Percentiles rank a stretch among this genome's conserved stretches.
phyloP scores from a whole-genome alignment of 352 stramenopile genomes.

The Blastocystis sp. region DNA sequence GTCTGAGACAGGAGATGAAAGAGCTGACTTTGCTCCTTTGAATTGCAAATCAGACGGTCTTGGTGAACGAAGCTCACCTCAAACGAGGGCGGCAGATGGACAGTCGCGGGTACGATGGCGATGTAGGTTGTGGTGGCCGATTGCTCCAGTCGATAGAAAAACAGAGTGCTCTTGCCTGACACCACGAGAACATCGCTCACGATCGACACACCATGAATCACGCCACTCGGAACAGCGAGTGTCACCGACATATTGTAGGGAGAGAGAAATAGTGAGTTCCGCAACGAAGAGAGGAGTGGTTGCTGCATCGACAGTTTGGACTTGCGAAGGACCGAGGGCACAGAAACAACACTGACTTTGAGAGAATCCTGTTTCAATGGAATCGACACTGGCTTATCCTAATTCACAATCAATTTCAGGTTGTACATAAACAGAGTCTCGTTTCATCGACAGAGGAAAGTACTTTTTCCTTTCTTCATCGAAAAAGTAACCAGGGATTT shows the following conservation, averaged over 20 bases:
- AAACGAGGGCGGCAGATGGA: neutral
- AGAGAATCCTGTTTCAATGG: neutral
- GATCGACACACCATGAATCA: neutral
- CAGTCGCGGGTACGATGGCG: neutral
- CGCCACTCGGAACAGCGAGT: neutral
- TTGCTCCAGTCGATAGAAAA: neutral
- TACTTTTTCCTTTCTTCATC: constrained; percentile 28
- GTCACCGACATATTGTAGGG: neutral
- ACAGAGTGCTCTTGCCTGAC: neutral
- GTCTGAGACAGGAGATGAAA: neutral
- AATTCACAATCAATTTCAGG: neutral
- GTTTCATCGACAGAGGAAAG: constrained; percentile 6
- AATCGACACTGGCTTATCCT: neutral
- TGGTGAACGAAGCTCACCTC: neutral
- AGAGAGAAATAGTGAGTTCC: neutral
- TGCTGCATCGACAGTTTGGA: neutral
- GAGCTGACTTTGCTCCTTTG: neutral
- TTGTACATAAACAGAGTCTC: neutral
- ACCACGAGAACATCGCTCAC: neutral
- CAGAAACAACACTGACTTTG: neutral
- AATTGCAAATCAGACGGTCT: neutral
- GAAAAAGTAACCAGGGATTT: neutral
- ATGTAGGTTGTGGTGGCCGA: neutral
- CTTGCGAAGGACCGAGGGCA: neutral
- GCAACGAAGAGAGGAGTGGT: neutral